Conservation (phyloP, 192 early-diverging fungal genomes). For the Fimicolochytrium jonesii region DNA sequence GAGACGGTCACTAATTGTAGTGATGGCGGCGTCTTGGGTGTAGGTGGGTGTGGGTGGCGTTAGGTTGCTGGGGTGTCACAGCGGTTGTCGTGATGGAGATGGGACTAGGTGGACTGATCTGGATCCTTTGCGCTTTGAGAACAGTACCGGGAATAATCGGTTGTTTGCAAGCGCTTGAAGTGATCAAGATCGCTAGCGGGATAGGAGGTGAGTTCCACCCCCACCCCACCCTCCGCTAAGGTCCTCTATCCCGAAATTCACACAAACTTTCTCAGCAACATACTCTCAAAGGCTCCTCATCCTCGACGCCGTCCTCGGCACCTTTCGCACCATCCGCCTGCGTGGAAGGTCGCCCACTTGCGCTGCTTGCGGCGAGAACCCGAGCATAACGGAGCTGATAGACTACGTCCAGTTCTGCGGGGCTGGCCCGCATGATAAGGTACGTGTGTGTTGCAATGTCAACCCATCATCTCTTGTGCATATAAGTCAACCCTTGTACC, state of each 20-base stretch:
- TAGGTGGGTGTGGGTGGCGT: too few relatives aligned
- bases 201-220: constrained; percentile 36
- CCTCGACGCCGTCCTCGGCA: constrained; percentile 69
- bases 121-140: neutral
- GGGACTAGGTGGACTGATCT: too few relatives aligned
- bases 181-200: constrained; percentile 78
- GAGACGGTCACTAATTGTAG: constrained; percentile 85
- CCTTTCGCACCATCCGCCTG: constrained; percentile 78
- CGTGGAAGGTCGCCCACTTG: constrained; percentile 67
- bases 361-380: constrained; percentile 79
- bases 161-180: constrained; percentile 86
- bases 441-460: too few relatives aligned
- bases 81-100: too few relatives aligned
- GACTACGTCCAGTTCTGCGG: constrained; percentile 95
- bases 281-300: constrained; percentile 64
- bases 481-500: too few relatives aligned
- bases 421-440: constrained; percentile 70
- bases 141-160: constrained; percentile 90
- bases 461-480: too few relatives aligned
- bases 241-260: too few relatives aligned
- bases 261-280: constrained; percentile 10
- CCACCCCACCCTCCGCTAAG: neutral
- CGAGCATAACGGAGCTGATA: constrained; percentile 74
- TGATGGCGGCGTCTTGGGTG: constrained; percentile 90
- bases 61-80: too few relatives aligned